Base-by-base conservation (phyloP, 202 grass and related monocot genomes). In the Setaria viridis region DNA sequence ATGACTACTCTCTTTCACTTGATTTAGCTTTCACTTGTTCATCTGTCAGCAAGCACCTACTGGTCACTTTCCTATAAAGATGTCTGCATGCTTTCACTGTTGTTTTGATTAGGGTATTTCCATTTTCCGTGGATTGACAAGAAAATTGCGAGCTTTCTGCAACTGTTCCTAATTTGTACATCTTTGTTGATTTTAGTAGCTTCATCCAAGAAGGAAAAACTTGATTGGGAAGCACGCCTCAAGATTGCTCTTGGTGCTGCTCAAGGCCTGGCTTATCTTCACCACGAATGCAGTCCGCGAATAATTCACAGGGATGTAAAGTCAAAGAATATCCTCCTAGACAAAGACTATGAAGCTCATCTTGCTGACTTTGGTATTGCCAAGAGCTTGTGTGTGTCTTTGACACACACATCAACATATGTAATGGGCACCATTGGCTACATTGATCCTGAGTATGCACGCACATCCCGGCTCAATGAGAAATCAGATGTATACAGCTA, bases 391-490 rank as follows among this genome's bases (percentile, higher is more conserved):
- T 93, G 91, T 32, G 79, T 91, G 20, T 96, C 91, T 1, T 91
- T 93, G 77, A 91, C 94, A 25, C 94, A 96, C 33, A 93, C 94
- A 41, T 93, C 91, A 50, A 96, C 94, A 3, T 96, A 93, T 5
- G 89, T 95, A 29, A 93, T 95, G 94, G 94, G 94, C 50, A 95
- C 94, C 12, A 95, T 95, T 49, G 94, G 94, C n/a, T 92, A 93
- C 64, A 95, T 95, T 32, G 94, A 95, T 45, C 94, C 94, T 13
- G 94, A 95, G 64, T 95, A 95, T 32, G 94, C 94, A 19, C 86
- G 89, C 11, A 95, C 91, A 19, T 93, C 91, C 32, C 84, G 94
- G 15, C 81, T 95, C 62, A 95, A 93, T 11, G 94, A 95, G 74
- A 95, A 95, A 76, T 93, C 86, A 0, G 94, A 95, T 59, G 89